Base-by-base conservation (phyloP, 805 yeast genomes). In the Yarrowia sp. region DNA sequence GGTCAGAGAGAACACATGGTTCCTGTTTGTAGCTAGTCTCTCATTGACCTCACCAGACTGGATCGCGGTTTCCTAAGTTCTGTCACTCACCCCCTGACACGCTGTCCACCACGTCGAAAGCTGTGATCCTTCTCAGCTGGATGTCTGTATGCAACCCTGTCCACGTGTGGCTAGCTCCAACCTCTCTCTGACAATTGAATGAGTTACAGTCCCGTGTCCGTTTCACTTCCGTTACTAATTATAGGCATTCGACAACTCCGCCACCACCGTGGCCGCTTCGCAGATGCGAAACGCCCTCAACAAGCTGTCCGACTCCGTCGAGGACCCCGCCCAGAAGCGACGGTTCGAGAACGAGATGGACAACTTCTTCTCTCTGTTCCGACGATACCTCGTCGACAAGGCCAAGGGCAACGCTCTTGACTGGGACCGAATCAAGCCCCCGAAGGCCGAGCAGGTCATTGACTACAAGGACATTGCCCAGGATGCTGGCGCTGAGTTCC, bases 201-300 rank as follows among this genome's bases (percentile, higher is more conserved):
- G 32, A 26, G 7, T 3, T 26, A 26, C 32, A 5, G 32, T 26
- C 32, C 2, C 4, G 32, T 26, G 5, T 11, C 40, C 4, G 32
- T 26, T 38, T 11, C 40, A 10, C 40, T 38, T 38, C 40, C 40
- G 40, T 7, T 35, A 35, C 35, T 52, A 43, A 59, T 26, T 5
- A 26, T 32, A 72, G 73, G 97, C 97, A 26, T 94, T 95, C 76
- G 99, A 94, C 80, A 91, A 91, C 82, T 91, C 96, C 72, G 91
- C 97, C 59, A 91, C 97, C 69, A 91, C 91, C 72, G 95, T 92
- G 71, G 97, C 98, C 38, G 98, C 98, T 7, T 89, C 97, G 72
- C 98, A 92, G 80, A 95, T 94, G 98, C 89, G 98, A 78, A 94
- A 95, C 79, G 94, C 97, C 1, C 86, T 95, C 80, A 94, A 94